Evolutionary conservation across 129 eudicot genomes (phyloP).

Genomic region (Logfia minima): DNA sequence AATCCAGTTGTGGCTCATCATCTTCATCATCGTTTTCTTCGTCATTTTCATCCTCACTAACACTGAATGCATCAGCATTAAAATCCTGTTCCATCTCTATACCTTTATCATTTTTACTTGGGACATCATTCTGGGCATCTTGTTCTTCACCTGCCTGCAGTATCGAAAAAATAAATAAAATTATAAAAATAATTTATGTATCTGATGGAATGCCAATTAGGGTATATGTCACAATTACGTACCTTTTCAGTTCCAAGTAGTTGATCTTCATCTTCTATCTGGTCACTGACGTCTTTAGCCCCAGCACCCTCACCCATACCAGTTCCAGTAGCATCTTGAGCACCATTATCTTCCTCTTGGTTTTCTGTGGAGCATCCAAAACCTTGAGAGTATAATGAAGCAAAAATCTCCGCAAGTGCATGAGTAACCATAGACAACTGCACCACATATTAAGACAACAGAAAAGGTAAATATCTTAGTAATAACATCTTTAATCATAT

Average conservation of each 20-base stretch:
- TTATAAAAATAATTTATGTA: background rate
- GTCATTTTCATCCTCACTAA: conserved; percentile 81
- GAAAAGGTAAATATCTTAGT: background rate
- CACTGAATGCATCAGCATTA: conserved; percentile 50
- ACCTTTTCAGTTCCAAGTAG: conserved; percentile 82
- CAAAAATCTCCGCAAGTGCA: conserved; percentile 63
- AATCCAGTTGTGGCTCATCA: conserved; percentile 62
- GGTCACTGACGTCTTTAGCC: conserved; percentile 83
- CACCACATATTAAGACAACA: background rate
- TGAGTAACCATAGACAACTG: conserved; percentile 71
- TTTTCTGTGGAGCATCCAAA: conserved; percentile 58
- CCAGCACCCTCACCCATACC: conserved; percentile 98
- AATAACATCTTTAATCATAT: background rate
- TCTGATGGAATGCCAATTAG: background rate
- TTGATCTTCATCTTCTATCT: conserved; percentile 91
- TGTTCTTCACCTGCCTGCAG: conserved; percentile 61
- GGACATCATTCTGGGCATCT: conserved; percentile 47
- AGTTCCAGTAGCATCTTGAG: conserved; percentile 69
- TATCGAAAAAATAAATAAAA: background rate
- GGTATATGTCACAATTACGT: background rate
- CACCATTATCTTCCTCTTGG: conserved; percentile 45
- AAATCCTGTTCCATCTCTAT: conserved; percentile 94
- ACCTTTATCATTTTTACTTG: conserved; percentile 71
- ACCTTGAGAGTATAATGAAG: conserved; percentile 74
- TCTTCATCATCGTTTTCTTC: conserved; percentile 49